Evolutionary conservation across 225 moss, liverwort and hornwort species (phyloP).

Genomic region (Thuidium tamariscinum): DNA sequence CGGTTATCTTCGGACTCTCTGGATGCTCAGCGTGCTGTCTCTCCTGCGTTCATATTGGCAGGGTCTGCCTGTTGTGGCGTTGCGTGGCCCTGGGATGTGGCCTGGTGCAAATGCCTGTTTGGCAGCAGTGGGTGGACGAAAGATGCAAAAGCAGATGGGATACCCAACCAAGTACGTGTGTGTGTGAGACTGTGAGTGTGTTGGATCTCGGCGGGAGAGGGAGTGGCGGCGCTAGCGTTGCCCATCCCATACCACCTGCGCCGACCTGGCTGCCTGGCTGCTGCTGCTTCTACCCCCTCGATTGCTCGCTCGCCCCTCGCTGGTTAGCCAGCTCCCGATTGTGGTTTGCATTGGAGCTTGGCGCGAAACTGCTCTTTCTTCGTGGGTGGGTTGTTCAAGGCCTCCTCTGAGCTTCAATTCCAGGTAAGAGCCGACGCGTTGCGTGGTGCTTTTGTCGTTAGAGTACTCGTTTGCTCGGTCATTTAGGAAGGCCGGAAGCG

Average conservation of each 20-base stretch:
- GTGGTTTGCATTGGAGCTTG: not conserved
- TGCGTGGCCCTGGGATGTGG: not conserved
- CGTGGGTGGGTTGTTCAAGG: not conserved
- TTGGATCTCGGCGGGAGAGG: not conserved
- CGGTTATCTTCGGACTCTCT: accelerated
- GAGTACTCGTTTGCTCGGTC: not conserved
- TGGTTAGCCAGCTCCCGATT: not conserved
- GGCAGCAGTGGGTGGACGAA: not conserved
- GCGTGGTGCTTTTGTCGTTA: not conserved
- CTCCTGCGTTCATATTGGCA: accelerated
- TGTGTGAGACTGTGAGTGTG: not conserved
- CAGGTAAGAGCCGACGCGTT: not conserved
- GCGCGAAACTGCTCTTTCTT: not conserved
- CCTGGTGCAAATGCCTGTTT: not conserved
- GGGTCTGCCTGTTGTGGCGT: not conserved
- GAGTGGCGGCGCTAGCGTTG: conserved; percentile 23
- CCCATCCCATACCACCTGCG: not conserved
- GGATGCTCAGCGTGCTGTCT: not conserved
- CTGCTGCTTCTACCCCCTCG: not conserved
- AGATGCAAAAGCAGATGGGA: not conserved
- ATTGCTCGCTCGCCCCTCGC: not conserved
- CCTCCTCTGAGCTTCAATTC: not conserved
- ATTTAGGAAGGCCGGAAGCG: not conserved
- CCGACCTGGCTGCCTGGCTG: not conserved
- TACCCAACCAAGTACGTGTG: too few species aligned